Percentiles rank a stretch among this genome's conserved stretches.
Conservation (phyloP, 345 rosid genomes). For the Eutrema heterophyllum region DNA sequence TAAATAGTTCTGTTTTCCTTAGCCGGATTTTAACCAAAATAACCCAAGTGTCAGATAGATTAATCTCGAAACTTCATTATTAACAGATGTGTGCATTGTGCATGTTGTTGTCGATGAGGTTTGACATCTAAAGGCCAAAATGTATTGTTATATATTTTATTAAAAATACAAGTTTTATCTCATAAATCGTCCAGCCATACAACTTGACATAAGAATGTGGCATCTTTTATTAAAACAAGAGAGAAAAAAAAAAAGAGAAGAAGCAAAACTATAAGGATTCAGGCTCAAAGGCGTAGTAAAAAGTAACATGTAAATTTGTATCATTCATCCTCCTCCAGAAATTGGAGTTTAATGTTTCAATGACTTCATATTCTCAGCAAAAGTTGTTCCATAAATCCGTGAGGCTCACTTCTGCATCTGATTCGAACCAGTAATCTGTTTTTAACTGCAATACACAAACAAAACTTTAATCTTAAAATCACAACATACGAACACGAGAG, state of each 20-base stretch:
- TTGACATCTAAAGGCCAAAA: constrained; percentile 2
- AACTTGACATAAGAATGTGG: neutral
- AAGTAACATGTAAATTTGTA: constrained; percentile 1
- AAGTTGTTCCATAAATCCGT: constrained; percentile 53
- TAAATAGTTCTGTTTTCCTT: too few relatives aligned
- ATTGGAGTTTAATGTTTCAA: constrained; percentile 8
- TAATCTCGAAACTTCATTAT: neutral
- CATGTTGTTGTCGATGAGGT: neutral
- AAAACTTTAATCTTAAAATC: neutral
- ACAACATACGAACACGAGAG: neutral
- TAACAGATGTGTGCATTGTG: neutral
- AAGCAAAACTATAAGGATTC: neutral
- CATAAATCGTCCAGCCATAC: neutral
- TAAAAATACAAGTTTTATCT: constrained; percentile 1
- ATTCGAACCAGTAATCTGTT: constrained; percentile 69
- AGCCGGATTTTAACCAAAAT: too few relatives aligned
- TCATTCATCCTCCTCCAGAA: neutral
- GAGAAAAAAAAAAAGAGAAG: neutral
- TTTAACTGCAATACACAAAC: constrained; percentile 37
- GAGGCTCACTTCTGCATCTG: constrained; percentile 47
- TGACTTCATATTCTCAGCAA: constrained; percentile 5
- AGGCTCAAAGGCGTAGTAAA: constrained; percentile 3
- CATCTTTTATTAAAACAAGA: neutral
- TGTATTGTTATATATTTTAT: neutral
- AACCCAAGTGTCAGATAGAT: neutral